Evolutionary conservation across 306 rosid species (phyloP).

Genomic region (Astragalus membranaceus): DNA sequence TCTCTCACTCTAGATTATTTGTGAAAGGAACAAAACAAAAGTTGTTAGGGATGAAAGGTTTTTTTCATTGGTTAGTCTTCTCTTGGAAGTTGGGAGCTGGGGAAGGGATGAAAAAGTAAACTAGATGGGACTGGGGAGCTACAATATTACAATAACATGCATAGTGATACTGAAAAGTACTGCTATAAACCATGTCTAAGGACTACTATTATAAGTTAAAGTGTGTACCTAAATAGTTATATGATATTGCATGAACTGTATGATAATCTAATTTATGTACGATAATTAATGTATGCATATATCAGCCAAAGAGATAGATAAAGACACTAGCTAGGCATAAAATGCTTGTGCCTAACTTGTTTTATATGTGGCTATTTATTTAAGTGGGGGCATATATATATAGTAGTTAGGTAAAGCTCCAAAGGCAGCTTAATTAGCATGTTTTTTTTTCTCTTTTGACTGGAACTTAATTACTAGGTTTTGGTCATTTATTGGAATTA

Average conservation of each 20-base stretch:
- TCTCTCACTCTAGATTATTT: too few relatives aligned
- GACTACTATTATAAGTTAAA: background rate
- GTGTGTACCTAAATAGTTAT: conserved; percentile 19
- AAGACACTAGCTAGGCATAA: background rate
- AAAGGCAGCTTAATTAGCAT: background rate
- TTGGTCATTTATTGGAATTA: background rate
- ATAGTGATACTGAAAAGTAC: conserved; percentile 9
- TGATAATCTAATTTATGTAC: background rate
- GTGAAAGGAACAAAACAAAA: too few relatives aligned
- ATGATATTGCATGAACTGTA: background rate
- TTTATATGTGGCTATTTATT: conserved; percentile 2
- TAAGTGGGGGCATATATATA: conserved; percentile 7
- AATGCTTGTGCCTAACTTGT: background rate
- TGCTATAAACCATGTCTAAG: background rate
- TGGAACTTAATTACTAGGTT: background rate
- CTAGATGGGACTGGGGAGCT: background rate
- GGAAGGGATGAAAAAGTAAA: background rate
- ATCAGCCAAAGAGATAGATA: background rate
- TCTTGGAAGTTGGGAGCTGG: conserved; percentile 1
- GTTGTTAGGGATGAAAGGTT: background rate
- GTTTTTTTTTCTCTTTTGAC: background rate
- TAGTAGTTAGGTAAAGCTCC: conserved; percentile 15
- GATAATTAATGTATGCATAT: background rate
- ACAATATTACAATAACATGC: conserved; percentile 1
- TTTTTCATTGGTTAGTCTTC: background rate